These are phyloP conservation scores for Arabidopsis arenosa DNA, from an alignment of 345 rosid genomes.

Conservation along the genomic window DNA sequence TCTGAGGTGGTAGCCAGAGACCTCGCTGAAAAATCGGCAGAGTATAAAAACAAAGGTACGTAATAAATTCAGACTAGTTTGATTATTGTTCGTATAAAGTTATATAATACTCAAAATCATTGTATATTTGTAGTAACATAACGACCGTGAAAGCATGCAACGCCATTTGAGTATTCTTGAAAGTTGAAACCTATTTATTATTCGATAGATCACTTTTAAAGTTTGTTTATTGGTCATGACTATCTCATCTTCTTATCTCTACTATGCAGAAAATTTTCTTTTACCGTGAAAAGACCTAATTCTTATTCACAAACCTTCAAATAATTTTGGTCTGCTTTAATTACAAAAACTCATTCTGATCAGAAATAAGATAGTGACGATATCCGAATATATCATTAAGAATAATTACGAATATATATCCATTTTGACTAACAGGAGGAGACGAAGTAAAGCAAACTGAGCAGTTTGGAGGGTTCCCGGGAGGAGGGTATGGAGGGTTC, in stretches of 20 bases:
- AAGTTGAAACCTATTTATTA: background rate
- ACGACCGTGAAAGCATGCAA: background rate
- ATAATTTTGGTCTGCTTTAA: background rate
- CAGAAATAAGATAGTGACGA: too few relatives aligned
- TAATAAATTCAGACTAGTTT: background rate
- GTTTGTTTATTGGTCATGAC: background rate
- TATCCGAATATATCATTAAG: background rate
- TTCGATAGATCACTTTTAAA: background rate
- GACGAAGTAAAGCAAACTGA: slow-evolving; percentile 11
- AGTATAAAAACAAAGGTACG: background rate
- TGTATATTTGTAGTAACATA: background rate
- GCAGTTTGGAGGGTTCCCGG: slow-evolving; percentile 24
- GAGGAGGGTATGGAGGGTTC: slow-evolving; percentile 20
- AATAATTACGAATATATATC: background rate
- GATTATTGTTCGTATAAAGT: background rate
- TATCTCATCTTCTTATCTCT: background rate
- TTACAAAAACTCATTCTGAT: background rate
- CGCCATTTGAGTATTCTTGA: slow-evolving; percentile 4
- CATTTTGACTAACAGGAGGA: slow-evolving; percentile 7
- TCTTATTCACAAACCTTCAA: background rate
- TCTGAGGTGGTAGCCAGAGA: slow-evolving; percentile 40
- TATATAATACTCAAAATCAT: background rate
- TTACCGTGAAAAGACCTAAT: background rate
- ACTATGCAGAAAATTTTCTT: background rate
- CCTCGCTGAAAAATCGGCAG: slow-evolving; percentile 16